Conservation (phyloP, 2,329 filamentous ascomycete species). For the Arthrobotrys pseudoclavata region DNA sequence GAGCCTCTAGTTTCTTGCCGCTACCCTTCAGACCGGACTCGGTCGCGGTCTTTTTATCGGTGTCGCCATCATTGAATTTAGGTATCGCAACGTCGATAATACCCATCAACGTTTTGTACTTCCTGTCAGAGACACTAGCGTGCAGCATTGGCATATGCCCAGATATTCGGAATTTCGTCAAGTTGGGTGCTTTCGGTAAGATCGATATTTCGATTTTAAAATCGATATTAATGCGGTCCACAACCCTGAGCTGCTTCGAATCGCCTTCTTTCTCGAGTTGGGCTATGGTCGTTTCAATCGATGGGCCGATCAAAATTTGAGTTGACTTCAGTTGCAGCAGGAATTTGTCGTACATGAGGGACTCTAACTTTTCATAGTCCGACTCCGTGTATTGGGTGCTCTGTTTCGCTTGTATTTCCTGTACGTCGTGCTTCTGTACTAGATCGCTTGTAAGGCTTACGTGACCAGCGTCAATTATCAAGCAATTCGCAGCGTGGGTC, state of each 20-base stretch:
- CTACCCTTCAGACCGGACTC: not conserved
- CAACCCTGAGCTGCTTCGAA: slow-evolving; percentile 82
- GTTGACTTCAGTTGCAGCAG: slow-evolving; percentile 92
- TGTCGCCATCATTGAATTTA: slow-evolving; percentile 74
- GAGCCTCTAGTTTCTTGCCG: slow-evolving; percentile 20
- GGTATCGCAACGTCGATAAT: slow-evolving; percentile 95
- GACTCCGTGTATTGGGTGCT: slow-evolving; percentile 87
- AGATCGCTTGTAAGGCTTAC: slow-evolving; percentile 94
- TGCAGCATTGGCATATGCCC: slow-evolving; percentile 93
- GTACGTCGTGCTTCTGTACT: slow-evolving; percentile 89
- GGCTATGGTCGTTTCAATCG: slow-evolving; percentile 87
- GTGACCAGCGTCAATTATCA: slow-evolving; percentile 96
- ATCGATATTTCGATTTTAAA: slow-evolving; percentile 98
- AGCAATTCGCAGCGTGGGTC: slow-evolving; percentile 81
- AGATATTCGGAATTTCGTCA: slow-evolving; percentile 91
- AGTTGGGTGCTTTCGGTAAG: slow-evolving; percentile 91
- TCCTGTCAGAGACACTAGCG: slow-evolving; percentile 90
- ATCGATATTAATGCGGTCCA: slow-evolving; percentile 97
- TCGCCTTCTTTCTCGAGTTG: slow-evolving; percentile 77
- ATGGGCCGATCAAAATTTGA: slow-evolving; percentile 93
- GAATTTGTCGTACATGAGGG: slow-evolving; percentile 98
- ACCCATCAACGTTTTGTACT: slow-evolving; percentile 97
- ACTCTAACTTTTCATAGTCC: slow-evolving; percentile 88
- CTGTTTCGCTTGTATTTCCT: slow-evolving; percentile 91
- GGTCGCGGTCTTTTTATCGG: slow-evolving; percentile 62